These are phyloP conservation scores for Claviceps sp. DNA, from an alignment of 2,329 filamentous ascomycete genomes.

Conservation along the genomic window DNA sequence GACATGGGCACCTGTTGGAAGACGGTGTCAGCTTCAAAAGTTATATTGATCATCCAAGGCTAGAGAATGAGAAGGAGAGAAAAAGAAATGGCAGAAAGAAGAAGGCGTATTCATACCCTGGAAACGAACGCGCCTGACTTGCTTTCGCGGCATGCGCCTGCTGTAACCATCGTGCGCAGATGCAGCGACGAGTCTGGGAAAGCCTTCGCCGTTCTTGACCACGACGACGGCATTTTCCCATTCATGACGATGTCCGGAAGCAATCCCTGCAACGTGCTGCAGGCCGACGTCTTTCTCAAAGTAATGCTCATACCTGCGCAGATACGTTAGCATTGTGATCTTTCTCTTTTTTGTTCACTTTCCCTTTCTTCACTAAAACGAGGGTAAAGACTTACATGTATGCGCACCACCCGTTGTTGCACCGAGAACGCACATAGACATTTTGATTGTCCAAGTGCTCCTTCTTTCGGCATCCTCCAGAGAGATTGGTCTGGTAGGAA, in stretches of 20 bases:
- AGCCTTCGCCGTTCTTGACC: constrained; percentile 3
- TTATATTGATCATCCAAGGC: not conserved
- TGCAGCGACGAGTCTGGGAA: constrained; percentile 11
- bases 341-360: too few species aligned
- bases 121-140: not conserved
- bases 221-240: constrained; percentile 14
- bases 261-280: not conserved
- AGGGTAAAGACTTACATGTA: constrained; percentile 9
- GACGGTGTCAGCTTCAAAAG: not conserved
- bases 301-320: constrained; percentile 11
- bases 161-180: constrained; percentile 19
- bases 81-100: not conserved
- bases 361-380: too few species aligned
- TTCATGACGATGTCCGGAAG: constrained; percentile 12
- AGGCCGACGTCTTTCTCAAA: constrained; percentile 12
- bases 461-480: constrained; percentile 8
- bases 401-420: constrained; percentile 15
- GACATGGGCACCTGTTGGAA: constrained; percentile 6
- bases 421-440: constrained; percentile 12
- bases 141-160: constrained; percentile 5
- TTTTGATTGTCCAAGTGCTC: constrained; percentile 11
- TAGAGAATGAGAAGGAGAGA: not conserved
- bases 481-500: not conserved
- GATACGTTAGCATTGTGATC: too few species aligned
- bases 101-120: not conserved